Evolutionary conservation across 1,139 yeast genomes (phyloP), one percentile per base, ranked within the genome.

Genomic region (Schwanniomyces etchellsii): DNA sequence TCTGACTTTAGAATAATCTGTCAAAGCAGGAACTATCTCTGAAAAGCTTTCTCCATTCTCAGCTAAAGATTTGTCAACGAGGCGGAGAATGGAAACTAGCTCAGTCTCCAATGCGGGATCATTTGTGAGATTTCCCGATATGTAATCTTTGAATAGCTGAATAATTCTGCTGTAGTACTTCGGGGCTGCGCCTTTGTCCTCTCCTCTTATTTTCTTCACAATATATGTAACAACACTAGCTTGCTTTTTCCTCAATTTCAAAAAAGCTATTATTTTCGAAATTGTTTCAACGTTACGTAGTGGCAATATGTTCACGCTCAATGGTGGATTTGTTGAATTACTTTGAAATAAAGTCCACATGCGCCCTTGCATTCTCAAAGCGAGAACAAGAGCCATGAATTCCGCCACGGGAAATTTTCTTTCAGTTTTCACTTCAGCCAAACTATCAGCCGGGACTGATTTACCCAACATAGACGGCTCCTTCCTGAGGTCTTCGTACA

Each of bases 261-360:
- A 50, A 14, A 39, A 36, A 3, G 45, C 38, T 4, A 69, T 51
- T 5, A 64, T 47, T 11, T 36, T 36, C 21, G 57, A 60, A 10
- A 60, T 47, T 21, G 46, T 42, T 2, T 49, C 51, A 5, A 58
- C 48, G 27, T 63, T 54, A 4, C 53, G 44, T 14, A 68, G 45
- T 1, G 82, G 81, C 24, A 72, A 47, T 4, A 72, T 56, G 2
- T 70, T 65, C 1, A 74, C 67, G 32, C 69, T 64, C 3, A 67
- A 47, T 1, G 79, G 74, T 1, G 69, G 56, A 26, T 56, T 54
- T 3, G 53, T 48, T 14, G 51, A 42, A 28, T 48, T 58, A 34
- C 50, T 45, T 16, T 53, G 50, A 31, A 57, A 56, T 18, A 65
- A 38, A 27, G 52, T 55, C 79, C 78, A 58, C 36, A 67, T 46